Evolutionary conservation across 2,329 filamentous ascomycete genomes (phyloP).

Genomic region (Epichloe sylvatica): DNA sequence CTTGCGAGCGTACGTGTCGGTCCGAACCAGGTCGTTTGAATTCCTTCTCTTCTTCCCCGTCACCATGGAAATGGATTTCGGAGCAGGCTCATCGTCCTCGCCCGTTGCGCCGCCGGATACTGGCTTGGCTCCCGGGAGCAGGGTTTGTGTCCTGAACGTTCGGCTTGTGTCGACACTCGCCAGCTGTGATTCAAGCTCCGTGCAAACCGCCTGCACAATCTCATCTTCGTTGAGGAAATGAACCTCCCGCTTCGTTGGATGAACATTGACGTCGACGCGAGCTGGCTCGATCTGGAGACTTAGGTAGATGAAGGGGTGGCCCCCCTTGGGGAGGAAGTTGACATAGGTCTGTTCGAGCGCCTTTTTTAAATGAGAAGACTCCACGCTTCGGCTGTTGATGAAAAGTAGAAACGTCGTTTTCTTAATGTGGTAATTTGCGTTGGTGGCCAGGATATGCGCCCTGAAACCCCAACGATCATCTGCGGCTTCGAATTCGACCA

Average conservation of each 20-base stretch:
- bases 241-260: constrained; percentile 92
- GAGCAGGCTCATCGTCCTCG: constrained; percentile 15
- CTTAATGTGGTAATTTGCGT: constrained; percentile 90
- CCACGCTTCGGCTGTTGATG: constrained; percentile 91
- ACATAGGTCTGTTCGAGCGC: constrained; percentile 83
- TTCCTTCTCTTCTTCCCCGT: constrained; percentile 27
- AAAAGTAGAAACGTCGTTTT: constrained; percentile 79
- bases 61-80: constrained; percentile 22
- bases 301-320: constrained; percentile 81
- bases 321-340: constrained; percentile 73
- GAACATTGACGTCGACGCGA: constrained; percentile 90
- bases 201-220: constrained; percentile 75
- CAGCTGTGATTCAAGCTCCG: constrained; percentile 61
- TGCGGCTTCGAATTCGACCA: constrained; percentile 59
- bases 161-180: constrained; percentile 84
- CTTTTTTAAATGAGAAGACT: constrained; percentile 77
- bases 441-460: constrained; percentile 68
- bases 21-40: constrained; percentile 72
- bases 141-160: constrained; percentile 84
- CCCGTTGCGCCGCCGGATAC: constrained; percentile 14
- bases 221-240: constrained; percentile 97
- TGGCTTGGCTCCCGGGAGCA: constrained; percentile 56
- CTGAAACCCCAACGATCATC: constrained; percentile 75
- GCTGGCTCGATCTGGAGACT: constrained; percentile 85
- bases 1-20: constrained; percentile 77